Conservation (phyloP, 129 eudicot genomes). For the Flaveria linearis region DNA sequence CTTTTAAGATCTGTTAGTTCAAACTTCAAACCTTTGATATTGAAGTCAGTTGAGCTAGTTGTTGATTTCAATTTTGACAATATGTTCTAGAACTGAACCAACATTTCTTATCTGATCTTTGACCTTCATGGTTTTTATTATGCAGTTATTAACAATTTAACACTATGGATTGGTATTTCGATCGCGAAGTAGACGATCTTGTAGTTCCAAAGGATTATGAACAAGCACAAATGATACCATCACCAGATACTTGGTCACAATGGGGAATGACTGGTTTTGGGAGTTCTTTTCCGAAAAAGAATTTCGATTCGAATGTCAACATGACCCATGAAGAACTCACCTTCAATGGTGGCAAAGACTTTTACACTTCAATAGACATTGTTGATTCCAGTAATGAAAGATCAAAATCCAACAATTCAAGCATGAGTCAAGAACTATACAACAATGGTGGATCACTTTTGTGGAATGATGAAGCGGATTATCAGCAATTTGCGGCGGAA, state of each 20-base stretch:
- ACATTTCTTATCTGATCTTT: constrained; percentile 8
- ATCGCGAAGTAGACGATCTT: constrained; percentile 47
- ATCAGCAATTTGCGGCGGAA: constrained; percentile 40
- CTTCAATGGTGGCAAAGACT: constrained; percentile 36
- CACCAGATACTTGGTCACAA: constrained; percentile 52
- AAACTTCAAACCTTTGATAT: not conserved
- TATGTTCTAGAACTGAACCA: not conserved
- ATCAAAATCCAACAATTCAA: constrained; percentile 39
- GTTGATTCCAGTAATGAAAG: constrained; percentile 23
- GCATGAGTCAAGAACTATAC: constrained; percentile 41
- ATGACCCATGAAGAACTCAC: constrained; percentile 37
- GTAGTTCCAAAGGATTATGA: constrained; percentile 60
- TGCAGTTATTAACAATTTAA: not conserved
- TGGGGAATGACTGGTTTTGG: constrained; percentile 47
- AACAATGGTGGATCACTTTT: constrained; percentile 35
- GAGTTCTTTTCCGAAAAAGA: constrained; percentile 38
- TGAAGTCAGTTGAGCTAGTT: not conserved
- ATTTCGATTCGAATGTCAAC: constrained; percentile 1
- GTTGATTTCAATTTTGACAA: not conserved
- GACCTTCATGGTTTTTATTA: not conserved
- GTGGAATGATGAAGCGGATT: constrained; percentile 46
- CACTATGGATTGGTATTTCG: constrained; percentile 68
- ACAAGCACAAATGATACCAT: constrained; percentile 49
- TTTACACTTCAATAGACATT: constrained; percentile 39
- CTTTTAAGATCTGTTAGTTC: constrained; percentile 17